phyloP scores from a whole-genome alignment of 352 stramenopile species.

The Phytophthora parvispora region DNA sequence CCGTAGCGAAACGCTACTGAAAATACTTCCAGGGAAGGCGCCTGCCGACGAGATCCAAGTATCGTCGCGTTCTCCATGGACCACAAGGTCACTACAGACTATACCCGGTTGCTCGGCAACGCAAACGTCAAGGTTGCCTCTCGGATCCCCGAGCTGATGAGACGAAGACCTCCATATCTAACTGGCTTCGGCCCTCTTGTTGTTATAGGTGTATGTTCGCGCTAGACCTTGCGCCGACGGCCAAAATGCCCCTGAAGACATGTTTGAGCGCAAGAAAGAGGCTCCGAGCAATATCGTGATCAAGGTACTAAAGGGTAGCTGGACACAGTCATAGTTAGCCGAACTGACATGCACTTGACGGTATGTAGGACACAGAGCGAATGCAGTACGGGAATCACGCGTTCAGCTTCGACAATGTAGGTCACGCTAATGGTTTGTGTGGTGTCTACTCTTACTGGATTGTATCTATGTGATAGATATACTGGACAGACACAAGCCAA shows the following conservation, averaged over 20 bases:
- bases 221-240: slow-evolving; percentile 84
- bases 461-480: slow-evolving; percentile 54
- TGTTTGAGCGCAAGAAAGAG: slow-evolving; percentile 88
- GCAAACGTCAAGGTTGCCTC: slow-evolving; percentile 79
- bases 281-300: slow-evolving; percentile 86
- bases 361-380: slow-evolving; percentile 75
- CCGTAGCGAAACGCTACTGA: slow-evolving; percentile 22
- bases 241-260: slow-evolving; percentile 72
- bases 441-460: neutral
- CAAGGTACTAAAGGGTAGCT: slow-evolving; percentile 44
- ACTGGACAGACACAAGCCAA: slow-evolving; percentile 87
- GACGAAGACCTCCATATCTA: neutral
- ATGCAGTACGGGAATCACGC: slow-evolving; percentile 91
- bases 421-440: no score
- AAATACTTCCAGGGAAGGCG: slow-evolving; percentile 13
- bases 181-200: neutral
- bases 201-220: slow-evolving; percentile 72
- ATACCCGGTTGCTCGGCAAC: slow-evolving; percentile 81
- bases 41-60: neutral
- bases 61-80: slow-evolving; percentile 53
- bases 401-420: slow-evolving; percentile 88
- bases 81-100: slow-evolving; percentile 90
- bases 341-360: neutral
- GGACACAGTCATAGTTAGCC: neutral
- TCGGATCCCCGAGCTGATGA: neutral